Base-by-base conservation (phyloP, 1,139 yeast species). In the Pneumocystis sp. region DNA sequence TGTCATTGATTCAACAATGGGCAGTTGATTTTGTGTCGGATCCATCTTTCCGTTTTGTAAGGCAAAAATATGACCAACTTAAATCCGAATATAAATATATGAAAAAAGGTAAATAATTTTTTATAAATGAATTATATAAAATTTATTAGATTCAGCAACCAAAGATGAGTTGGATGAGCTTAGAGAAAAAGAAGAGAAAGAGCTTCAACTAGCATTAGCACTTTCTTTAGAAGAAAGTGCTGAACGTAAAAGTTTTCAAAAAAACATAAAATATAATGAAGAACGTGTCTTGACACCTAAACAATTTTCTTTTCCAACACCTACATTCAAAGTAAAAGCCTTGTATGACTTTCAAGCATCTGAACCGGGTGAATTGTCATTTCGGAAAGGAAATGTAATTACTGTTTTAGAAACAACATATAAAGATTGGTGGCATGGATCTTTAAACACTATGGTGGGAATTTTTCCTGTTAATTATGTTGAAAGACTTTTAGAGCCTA, bases 351-450 rank as follows among this genome's bases (percentile, higher is more conserved):
- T 91, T 63, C 79, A 82, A 25, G 83, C 96, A 0, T 80, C 83
- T 63, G 81, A 79, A 65, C 76, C 76, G 17, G 79, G 79, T n/a
- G 81, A 79, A 69, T 71, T 79, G 62, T 73, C 79, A 10, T 79
- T 79, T 71, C 70, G 73, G 67, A 66, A 73, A 66, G 77, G 80
- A 63, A 76, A 75, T 70, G 67, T 77, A 56, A 91, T 93, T 63
- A 86, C 87, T 0, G 96, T 93, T 0, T 81, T 91, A 63, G 97
- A 90, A 72, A 82, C 88, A 21, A 96, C 88, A 6, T 90, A 90
- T 75, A 81, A 89, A 68, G 97, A 93, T 74, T 93, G 98, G 98
- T 89, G 97, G 87, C 81, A 89, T 70, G 98, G 98, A 4, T 83
- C 93, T 4, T 77, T 91, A 64, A 81, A 83, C 66, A 97, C 97